Evolutionary conservation across 1,139 yeast genomes (phyloP).

Genomic region (Debaryomyces subglobosus): DNA sequence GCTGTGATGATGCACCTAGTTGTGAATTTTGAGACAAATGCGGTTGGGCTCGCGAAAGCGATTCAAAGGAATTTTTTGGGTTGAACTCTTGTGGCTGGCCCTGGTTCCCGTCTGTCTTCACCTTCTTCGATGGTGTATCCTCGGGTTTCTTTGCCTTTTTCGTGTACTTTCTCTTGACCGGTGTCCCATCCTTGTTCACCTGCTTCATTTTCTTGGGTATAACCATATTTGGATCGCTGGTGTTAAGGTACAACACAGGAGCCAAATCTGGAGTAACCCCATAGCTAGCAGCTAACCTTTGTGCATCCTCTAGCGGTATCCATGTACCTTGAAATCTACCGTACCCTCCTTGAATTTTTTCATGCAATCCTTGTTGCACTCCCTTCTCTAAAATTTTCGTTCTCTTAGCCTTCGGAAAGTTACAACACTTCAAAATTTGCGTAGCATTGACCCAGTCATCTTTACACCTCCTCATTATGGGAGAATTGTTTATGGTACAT

Average conservation of each 20-base stretch:
- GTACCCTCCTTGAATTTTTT: conserved; percentile 95
- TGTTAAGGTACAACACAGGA: conserved; percentile 53
- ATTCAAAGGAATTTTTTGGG: conserved; percentile 2
- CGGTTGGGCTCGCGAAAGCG: conserved; percentile 1
- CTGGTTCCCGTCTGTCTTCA: conserved; percentile 23
- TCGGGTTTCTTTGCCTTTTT: conserved; percentile 41
- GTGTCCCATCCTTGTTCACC: conserved; percentile 45
- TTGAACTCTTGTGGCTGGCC: conserved; percentile 9
- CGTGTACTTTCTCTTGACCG: conserved; percentile 47
- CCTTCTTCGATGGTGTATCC: conserved; percentile 43
- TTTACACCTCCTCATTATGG: conserved; percentile 87
- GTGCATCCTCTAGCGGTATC: conserved; percentile 78
- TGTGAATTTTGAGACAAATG: background rate
- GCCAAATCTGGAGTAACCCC: conserved; percentile 58
- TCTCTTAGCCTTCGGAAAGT: conserved; percentile 91
- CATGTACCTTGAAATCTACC: conserved; percentile 98
- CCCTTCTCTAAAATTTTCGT: conserved; percentile 91
- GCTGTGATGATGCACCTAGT: background rate
- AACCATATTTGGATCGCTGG: conserved; percentile 50
- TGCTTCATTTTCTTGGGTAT: conserved; percentile 53
- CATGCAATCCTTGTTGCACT: conserved; percentile 83
- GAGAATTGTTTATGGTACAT: conserved; percentile 75
- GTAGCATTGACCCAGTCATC: conserved; percentile 99
- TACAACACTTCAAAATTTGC: conserved; percentile 90
- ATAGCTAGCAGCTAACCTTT: conserved; percentile 53